Base-by-base conservation (phyloP, 805 yeast genomes). In the Ogataea salicorniae region DNA sequence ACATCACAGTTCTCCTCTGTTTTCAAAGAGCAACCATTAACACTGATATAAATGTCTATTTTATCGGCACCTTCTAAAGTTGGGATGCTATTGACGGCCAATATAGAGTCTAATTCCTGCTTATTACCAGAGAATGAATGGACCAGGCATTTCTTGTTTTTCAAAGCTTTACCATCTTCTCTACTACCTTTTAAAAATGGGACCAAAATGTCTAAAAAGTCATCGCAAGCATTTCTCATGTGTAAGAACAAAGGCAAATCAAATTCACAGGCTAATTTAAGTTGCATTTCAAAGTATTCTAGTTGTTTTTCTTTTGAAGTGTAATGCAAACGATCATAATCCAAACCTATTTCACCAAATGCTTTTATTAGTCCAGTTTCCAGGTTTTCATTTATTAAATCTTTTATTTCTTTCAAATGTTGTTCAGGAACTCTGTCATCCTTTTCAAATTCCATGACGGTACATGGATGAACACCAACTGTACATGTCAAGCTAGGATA, bases 391-490 rank as follows among this genome's bases (percentile, higher is more conserved):
- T 64, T 50, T 0, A 81, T 78, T n/a, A 84, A 55, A 2, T 66
- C 54, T 51, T 76, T 73, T 41, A 94, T 64, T 23, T 71, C 62
- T 3, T 62, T 57, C 34, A 87, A 60, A 55, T 83, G 82, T 2
- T 57, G 57, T 3, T 66, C 72, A 2, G 66, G 64, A 2, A 55
- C 58, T 6, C 47, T 50, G 8, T 58, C 68, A 18, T 39, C 22
- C 3, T 48, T 31, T 41, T 59, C 64, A 52, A 81, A 76, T 55
- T 74, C 91, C 60, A 63, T 64, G 0, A 90, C 95, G 16, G 84
- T 73, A 66, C 99, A 92, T 0, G 99, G 99, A 69, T 94, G 99
- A 2, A 92, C 95, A 13, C 99, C 99, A 2, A 83, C 91, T 0
- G 99, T 94, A 22, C 86, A 79, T 50, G 69, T 76, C 31, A 83